Base-by-base conservation (phyloP, 2,329 filamentous ascomycete species). In the Ophiostoma pallidulum region DNA sequence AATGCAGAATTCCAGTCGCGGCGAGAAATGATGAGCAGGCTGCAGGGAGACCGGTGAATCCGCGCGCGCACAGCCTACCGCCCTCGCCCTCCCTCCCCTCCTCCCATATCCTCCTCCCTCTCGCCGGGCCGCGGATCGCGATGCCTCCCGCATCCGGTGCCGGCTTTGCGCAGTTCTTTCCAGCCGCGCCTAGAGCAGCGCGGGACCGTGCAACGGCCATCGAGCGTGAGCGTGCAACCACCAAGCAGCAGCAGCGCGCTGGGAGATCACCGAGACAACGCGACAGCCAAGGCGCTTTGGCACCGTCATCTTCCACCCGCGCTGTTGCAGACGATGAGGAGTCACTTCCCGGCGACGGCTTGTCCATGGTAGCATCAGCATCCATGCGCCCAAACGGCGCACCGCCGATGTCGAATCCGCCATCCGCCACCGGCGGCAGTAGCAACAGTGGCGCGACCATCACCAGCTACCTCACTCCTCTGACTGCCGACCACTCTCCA, bases 141-240 rank as follows among this genome's bases (percentile, higher is more conserved):
- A 86, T 86, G 84, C 86, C 86, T 80, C 86, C 85, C 73, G 78
- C 82, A 64, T 75, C 77, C 53, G 72, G 73, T 66, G 82, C 84
- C 72, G 82, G 82, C 70, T 90, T 89, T 75, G 85, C 84, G 69
- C 81, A 89, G 70, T 92, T 88, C 75, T 90, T 89, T 67, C 85
- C 84, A 58, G 80, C 83, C 63, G 86, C 84, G 62, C 84, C 86
- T 57, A 77, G 78, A 59, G 80, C 78, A 50, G 72, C 74, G 48
- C 71, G 71, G 64, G 73, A 77, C 62, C 72, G 72, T 59, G 52
- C 53, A 9, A 44, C 50, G 10, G 73, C 75, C 55, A 73, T 73
- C 62, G 77, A 81, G 64, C 72, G 78, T 62, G 76, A 79, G 61
- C 80, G 74, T 64, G 71, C 74, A 70, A 78, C 39, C 10, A 42